A percentile compares a stretch with the other conserved stretches of the same genome.
Evolutionary conservation across 768 basidiomycete species (phyloP).

Genomic region (Suillus subaureus): DNA sequence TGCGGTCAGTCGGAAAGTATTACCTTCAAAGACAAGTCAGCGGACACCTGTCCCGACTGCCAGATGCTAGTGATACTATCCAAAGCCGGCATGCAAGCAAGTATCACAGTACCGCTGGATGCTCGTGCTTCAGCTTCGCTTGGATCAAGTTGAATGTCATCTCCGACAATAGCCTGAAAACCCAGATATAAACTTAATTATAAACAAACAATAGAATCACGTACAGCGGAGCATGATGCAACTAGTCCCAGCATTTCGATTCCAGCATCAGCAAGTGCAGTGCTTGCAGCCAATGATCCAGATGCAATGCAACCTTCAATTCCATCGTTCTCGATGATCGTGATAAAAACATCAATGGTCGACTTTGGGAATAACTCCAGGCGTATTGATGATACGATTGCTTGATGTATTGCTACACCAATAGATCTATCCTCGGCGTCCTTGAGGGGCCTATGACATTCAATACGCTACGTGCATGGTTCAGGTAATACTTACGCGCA

Average conservation of each 20-base stretch:
- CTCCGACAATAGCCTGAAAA: constrained; percentile 54
- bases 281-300: constrained; percentile 83
- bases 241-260: constrained; percentile 91
- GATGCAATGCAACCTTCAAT: constrained; percentile 87
- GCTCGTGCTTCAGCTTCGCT: constrained; percentile 61
- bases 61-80: constrained; percentile 82
- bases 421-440: constrained; percentile 93
- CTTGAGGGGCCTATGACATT: constrained; percentile 42
- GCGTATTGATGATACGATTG: constrained; percentile 80
- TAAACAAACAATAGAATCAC: constrained; percentile 22
- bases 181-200: constrained; percentile 13
- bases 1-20: constrained; percentile 26
- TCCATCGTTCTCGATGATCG: constrained; percentile 89
- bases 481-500: constrained; percentile 61
- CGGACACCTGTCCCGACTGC: constrained; percentile 72
- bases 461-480: constrained; percentile 10
- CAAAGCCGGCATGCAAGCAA: constrained; percentile 89
- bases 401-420: constrained; percentile 82
- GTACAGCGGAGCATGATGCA: constrained; percentile 77
- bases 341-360: constrained; percentile 88
- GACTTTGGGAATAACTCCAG: constrained; percentile 94
- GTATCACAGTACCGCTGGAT: constrained; percentile 67
- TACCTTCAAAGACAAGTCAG: constrained; percentile 58
- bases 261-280: constrained; percentile 91
- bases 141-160: constrained; percentile 80